Percentiles rank a stretch among this genome's conserved stretches.
Evolutionary conservation across 2,329 filamentous ascomycete genomes (phyloP).

Genomic region (Zymoseptoria crescenta): DNA sequence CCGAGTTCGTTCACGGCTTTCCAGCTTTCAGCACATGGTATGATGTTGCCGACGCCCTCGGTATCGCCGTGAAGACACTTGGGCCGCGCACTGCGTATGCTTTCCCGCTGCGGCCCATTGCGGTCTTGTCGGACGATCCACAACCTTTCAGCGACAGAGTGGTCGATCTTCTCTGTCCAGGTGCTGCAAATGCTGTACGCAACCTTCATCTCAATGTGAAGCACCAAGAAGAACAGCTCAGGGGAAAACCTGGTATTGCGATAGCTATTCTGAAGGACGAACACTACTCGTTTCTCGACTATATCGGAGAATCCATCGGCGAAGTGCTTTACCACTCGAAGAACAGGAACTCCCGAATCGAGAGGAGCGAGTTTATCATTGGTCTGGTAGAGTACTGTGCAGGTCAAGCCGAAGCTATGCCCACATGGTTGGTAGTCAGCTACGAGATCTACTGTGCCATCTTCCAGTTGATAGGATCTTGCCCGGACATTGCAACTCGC

Average conservation of each 20-base stretch:
- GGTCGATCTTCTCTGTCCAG: background rate
- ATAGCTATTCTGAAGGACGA: background rate
- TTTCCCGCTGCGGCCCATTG: background rate
- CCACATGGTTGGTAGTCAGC: conserved; percentile 4
- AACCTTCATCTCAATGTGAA: background rate
- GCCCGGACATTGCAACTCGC: background rate
- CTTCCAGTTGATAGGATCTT: conserved; percentile 5
- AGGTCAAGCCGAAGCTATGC: background rate
- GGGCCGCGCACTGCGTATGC: background rate
- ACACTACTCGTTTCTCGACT: background rate
- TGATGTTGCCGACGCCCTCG: conserved; percentile 1
- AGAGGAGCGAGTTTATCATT: background rate
- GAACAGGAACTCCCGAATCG: background rate
- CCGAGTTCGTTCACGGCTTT: background rate
- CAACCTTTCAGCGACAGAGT: background rate
- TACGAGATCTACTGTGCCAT: conserved; percentile 10
- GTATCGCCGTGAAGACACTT: background rate
- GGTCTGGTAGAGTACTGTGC: background rate
- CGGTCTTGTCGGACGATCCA: background rate
- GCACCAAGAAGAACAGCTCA: background rate
- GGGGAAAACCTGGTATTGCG: background rate
- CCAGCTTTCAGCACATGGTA: background rate
- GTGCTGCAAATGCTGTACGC: background rate
- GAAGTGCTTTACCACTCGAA: background rate
- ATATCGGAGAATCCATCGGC: background rate